Base-by-base conservation (phyloP, 2,329 filamentous ascomycete species). In the Colletotrichum lini region DNA sequence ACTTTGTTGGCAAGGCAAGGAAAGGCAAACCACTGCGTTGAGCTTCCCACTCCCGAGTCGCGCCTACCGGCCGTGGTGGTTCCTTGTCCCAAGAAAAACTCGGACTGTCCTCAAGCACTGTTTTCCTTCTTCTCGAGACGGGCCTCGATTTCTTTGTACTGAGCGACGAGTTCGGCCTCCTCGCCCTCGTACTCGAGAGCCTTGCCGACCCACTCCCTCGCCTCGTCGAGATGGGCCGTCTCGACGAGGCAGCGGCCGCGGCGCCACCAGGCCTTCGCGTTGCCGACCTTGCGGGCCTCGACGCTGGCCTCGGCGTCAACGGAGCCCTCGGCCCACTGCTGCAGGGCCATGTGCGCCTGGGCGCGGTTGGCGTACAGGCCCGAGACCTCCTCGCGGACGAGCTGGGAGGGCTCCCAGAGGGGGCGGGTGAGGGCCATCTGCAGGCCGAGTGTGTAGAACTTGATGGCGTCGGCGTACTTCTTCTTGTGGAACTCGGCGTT, bases 181-280 rank as follows among this genome's bases (percentile, higher is more conserved):
- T 88, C 90, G 15, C 92, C 93, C 84, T 97, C 95, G 80, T 95
- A 91, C 85, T 98, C 96, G 68, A 98, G 81, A 0, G 90, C 95
- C 78, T 90, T 88, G 74, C 87, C 88, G 50, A 98, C 88, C 90
- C 95, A 97, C 73, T 92, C 90, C 77, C 86, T 86, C 1, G 95
- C 95, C 89, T 98, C 96, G 66, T 93, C 91, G 78, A 94, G 83
- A 72, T 96, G 83, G 1, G 93, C 93, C 96, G 98, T 98, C 89
- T 99, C 96, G 75, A 92, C 83, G 79, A 98, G 82, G 79, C 94
- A 97, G 84, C 91, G 91, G 12, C 94, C 96, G 73, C 94, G 87
- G 73, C 96, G 87, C 92, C 94, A 98, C 94, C 96, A 98, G 0
- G 92, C 95, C 89, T 98, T 98, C 1, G 94, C 91, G 81, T 99